A percentile compares a stretch with the other conserved stretches of the same genome.
Conservation (phyloP, 257 asterid genomes). For the Avicennia marina region DNA sequence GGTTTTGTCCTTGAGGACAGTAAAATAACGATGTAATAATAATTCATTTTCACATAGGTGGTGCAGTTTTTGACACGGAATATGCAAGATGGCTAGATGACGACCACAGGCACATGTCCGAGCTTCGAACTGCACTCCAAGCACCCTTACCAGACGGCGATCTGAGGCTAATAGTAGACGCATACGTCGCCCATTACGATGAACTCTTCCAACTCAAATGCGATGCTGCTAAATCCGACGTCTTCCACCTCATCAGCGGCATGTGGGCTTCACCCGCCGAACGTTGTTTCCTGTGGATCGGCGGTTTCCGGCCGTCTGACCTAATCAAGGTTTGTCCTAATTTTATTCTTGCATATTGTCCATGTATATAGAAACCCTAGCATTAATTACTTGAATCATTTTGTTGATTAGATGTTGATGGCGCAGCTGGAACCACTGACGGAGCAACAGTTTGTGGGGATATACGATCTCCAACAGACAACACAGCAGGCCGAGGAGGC, state of each 20-base stretch:
- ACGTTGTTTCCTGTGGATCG: constrained; percentile 95
- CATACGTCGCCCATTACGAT: constrained; percentile 74
- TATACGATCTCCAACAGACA: constrained; percentile 83
- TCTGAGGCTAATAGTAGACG: constrained; percentile 63
- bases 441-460: constrained; percentile 87
- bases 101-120: constrained; percentile 72
- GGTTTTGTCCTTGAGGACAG: background rate
- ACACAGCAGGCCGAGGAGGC: constrained; percentile 96
- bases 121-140: constrained; percentile 78
- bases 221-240: constrained; percentile 76
- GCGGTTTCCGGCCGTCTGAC: constrained; percentile 90
- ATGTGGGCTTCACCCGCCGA: constrained; percentile 89
- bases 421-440: constrained; percentile 79
- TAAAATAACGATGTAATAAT: background rate
- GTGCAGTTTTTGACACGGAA: constrained; percentile 87
- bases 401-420: constrained; percentile 63
- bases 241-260: constrained; percentile 81
- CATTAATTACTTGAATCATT: too few species aligned
- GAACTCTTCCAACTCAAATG: constrained; percentile 71
- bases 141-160: constrained; percentile 71
- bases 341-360: too few species aligned
- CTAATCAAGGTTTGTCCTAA: constrained; percentile 71
- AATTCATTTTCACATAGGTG: constrained; percentile 39
- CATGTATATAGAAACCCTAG: too few species aligned
- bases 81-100: constrained; percentile 91